Conservation (phyloP, 352 stramenopile genomes). For the Pythium monospermum region DNA sequence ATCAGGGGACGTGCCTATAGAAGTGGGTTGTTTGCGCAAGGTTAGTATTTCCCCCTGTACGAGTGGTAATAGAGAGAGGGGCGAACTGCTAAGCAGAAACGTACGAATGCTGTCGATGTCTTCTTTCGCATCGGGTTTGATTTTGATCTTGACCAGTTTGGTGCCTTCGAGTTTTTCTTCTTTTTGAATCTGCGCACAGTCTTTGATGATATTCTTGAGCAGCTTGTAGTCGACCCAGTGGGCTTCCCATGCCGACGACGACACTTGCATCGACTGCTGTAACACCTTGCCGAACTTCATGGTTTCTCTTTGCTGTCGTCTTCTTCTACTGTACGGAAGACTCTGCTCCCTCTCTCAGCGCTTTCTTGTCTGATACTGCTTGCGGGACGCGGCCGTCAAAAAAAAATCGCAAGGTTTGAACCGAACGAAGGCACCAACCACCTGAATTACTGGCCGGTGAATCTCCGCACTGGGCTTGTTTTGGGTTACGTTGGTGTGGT, state of each 20-base stretch:
- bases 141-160: slow-evolving; percentile 70
- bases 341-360: too few species aligned
- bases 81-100: slow-evolving; percentile 13
- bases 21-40: background rate
- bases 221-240: slow-evolving; percentile 88
- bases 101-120: slow-evolving; percentile 87
- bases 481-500: too few species aligned
- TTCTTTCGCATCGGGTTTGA: slow-evolving; percentile 69
- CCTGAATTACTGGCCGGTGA: too few species aligned
- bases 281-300: slow-evolving; percentile 90
- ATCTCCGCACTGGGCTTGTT: too few species aligned
- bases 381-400: too few species aligned
- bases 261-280: slow-evolving; percentile 85
- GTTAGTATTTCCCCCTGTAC: background rate
- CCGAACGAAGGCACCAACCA: too few species aligned
- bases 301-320: too few species aligned
- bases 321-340: too few species aligned
- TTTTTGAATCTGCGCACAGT: slow-evolving; percentile 83
- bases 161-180: slow-evolving; percentile 81
- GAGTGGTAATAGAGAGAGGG: background rate
- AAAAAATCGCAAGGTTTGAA: too few species aligned
- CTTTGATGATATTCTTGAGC: slow-evolving; percentile 89
- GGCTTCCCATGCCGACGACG: slow-evolving; percentile 61
- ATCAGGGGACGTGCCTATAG: slow-evolving; percentile 67
- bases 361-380: too few species aligned